Percentiles rank a stretch among this genome's conserved stretches.
phyloP scores from a whole-genome alignment of 768 basidiomycete species.

The Mycena amicta region DNA sequence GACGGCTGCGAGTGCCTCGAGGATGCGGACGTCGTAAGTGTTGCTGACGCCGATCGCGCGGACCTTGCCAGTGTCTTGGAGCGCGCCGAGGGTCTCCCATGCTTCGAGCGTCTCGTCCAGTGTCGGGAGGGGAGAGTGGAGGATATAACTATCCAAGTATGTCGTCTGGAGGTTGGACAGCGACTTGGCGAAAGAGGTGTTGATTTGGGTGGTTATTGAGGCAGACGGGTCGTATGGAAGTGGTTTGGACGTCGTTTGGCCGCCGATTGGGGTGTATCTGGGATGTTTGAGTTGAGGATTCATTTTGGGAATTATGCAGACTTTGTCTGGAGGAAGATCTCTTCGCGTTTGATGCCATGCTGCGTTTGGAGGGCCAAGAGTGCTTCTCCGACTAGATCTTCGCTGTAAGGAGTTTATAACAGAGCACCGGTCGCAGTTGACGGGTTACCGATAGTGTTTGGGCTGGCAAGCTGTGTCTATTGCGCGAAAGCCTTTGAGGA shows the following conservation, averaged over 20 bases:
- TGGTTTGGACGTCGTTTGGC: conserved; percentile 71
- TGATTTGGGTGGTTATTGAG: conserved; percentile 60
- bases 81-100: conserved; percentile 60
- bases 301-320: conserved; percentile 29
- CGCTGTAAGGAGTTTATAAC: conserved; percentile 42
- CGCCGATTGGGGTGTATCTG: conserved; percentile 74
- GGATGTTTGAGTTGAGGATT: background rate
- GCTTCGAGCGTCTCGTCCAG: conserved; percentile 65
- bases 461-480: conserved; percentile 84
- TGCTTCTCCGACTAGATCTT: conserved; percentile 81
- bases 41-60: conserved; percentile 77
- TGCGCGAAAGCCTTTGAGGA: conserved; percentile 76
- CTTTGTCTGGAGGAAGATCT: conserved; percentile 84
- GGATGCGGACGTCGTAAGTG: conserved; percentile 61
- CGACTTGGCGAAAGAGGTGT: conserved; percentile 62
- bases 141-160: conserved; percentile 77
- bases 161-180: conserved; percentile 68
- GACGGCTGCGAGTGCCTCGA: conserved; percentile 54
- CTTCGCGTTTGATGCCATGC: conserved; percentile 66
- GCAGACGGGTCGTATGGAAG: conserved; percentile 70
- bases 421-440: background rate
- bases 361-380: conserved; percentile 55
- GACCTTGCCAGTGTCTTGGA: conserved; percentile 69
- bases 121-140: conserved; percentile 74
- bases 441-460: conserved; percentile 65